These are phyloP conservation scores for Lactarius deliciosus DNA, from an alignment of 768 basidiomycete genomes.

Conservation along the genomic window DNA sequence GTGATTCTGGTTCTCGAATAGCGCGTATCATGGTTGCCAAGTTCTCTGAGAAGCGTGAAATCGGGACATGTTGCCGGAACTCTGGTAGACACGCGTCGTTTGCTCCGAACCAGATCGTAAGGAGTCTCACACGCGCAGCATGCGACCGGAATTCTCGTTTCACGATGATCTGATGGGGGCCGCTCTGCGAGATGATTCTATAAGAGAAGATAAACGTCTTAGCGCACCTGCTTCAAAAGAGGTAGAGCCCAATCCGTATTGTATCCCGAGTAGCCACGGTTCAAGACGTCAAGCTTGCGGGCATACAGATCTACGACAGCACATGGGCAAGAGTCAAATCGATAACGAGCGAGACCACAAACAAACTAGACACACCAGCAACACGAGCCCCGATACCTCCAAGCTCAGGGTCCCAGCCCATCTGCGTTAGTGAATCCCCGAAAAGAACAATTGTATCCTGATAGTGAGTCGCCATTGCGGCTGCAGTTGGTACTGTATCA, in stretches of 20 bases:
- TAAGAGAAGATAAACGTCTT: background rate
- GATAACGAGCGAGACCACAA: constrained; percentile 5
- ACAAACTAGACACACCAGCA: constrained; percentile 48
- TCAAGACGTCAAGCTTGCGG: constrained; percentile 81
- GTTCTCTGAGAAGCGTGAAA: constrained; percentile 62
- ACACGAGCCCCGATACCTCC: constrained; percentile 69
- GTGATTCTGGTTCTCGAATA: constrained; percentile 60
- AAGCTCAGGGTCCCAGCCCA: constrained; percentile 49
- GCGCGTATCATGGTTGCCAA: constrained; percentile 60
- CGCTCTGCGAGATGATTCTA: background rate
- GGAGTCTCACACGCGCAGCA: constrained; percentile 62
- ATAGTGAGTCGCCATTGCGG: constrained; percentile 52
- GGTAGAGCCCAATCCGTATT: constrained; percentile 86
- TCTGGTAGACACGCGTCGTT: constrained; percentile 78
- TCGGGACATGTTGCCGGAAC: constrained; percentile 74
- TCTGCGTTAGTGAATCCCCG: constrained; percentile 82
- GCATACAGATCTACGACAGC: constrained; percentile 61
- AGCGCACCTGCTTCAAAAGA: constrained; percentile 67
- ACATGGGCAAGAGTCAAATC: background rate
- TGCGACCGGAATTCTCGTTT: constrained; percentile 47
- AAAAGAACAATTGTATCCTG: constrained; percentile 73
- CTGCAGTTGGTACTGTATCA: background rate
- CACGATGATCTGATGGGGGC: constrained; percentile 52
- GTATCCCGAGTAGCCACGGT: constrained; percentile 83
- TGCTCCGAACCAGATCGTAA: constrained; percentile 87